A percentile compares a stretch with the other conserved stretches of the same genome.
Conservation (phyloP, 768 basidiomycete genomes). For the Trametopsis cervina region DNA sequence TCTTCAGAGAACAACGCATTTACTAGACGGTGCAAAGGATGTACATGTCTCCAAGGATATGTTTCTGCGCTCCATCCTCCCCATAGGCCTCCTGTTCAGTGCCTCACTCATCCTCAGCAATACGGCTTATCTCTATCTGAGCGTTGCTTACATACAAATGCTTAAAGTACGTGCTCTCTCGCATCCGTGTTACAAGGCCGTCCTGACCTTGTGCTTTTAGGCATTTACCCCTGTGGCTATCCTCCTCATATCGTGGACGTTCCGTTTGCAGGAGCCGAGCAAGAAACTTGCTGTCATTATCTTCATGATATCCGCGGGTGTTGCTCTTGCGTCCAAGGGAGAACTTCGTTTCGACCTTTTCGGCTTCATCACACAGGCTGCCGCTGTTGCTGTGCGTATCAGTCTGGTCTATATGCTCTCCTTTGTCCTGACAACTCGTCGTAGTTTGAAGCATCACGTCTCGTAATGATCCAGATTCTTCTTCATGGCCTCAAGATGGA, state of each 20-base stretch:
- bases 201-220: slow-evolving; percentile 30
- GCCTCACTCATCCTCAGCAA: slow-evolving; percentile 89
- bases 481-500: slow-evolving; percentile 97
- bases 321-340: slow-evolving; percentile 84
- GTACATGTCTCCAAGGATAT: slow-evolving; percentile 72
- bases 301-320: slow-evolving; percentile 84
- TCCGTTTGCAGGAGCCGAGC: slow-evolving; percentile 84
- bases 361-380: slow-evolving; percentile 84
- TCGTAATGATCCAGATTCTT: slow-evolving; percentile 94
- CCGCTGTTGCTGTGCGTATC: slow-evolving; percentile 71
- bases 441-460: slow-evolving; percentile 87
- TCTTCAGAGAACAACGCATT: slow-evolving; percentile 70
- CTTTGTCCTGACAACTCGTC: slow-evolving; percentile 6
- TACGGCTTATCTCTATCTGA: slow-evolving; percentile 86
- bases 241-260: slow-evolving; percentile 87
- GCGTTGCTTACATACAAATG: slow-evolving; percentile 96
- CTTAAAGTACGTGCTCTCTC: slow-evolving; percentile 53
- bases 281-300: slow-evolving; percentile 78
- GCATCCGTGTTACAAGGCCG: background rate
- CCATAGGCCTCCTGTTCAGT: slow-evolving; percentile 90
- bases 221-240: slow-evolving; percentile 90
- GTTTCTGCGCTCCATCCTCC: slow-evolving; percentile 82
- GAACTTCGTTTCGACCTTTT: slow-evolving; percentile 80
- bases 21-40: slow-evolving; percentile 75
- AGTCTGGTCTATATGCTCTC: background rate